phyloP scores from a whole-genome alignment of 805 yeast species.

The Blastobotrys mokoenaii region DNA sequence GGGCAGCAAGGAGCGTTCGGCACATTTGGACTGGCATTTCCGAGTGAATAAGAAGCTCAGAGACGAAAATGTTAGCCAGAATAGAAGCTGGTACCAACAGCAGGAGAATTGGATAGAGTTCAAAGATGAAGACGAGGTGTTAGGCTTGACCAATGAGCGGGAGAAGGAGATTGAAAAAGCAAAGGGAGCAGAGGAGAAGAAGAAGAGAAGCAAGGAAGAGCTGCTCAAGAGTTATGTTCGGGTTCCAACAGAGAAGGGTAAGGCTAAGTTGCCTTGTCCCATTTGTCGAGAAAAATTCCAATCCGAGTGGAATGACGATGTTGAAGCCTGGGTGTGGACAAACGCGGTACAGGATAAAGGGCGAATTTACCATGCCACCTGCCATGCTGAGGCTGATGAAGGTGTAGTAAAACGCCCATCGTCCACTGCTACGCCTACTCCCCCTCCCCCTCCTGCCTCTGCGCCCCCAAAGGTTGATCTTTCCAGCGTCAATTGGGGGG shows the following conservation, averaged over 20 bases:
- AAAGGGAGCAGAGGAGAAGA: constrained; percentile 15
- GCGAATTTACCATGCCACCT: constrained; percentile 55
- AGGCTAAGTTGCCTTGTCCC: constrained; percentile 53
- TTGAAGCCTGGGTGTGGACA: constrained; percentile 78
- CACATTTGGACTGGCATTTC: constrained; percentile 94
- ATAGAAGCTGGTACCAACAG: constrained; percentile 75
- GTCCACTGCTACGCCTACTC: constrained; percentile 2
- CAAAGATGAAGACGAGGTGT: constrained; percentile 52
- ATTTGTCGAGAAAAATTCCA: constrained; percentile 59
- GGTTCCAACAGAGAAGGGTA: constrained; percentile 56
- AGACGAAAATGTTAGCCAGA: constrained; percentile 41
- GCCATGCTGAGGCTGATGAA: constrained; percentile 53
- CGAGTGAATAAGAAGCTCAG: constrained; percentile 74
- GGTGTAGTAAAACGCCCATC: background rate
- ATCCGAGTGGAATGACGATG: constrained; percentile 62
- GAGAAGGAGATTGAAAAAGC: constrained; percentile 12
- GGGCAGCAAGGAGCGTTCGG: constrained; percentile 45
- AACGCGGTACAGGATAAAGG: constrained; percentile 48
- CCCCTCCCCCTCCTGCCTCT: background rate
- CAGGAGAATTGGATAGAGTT: constrained; percentile 66
- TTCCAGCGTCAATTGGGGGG: background rate
- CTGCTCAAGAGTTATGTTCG: constrained; percentile 44
- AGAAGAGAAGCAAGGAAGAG: constrained; percentile 22
- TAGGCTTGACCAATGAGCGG: constrained; percentile 28
- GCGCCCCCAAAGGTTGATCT: background rate